Evolutionary conservation across 345 rosid species (phyloP).

Genomic region (Populus euphratica): DNA sequence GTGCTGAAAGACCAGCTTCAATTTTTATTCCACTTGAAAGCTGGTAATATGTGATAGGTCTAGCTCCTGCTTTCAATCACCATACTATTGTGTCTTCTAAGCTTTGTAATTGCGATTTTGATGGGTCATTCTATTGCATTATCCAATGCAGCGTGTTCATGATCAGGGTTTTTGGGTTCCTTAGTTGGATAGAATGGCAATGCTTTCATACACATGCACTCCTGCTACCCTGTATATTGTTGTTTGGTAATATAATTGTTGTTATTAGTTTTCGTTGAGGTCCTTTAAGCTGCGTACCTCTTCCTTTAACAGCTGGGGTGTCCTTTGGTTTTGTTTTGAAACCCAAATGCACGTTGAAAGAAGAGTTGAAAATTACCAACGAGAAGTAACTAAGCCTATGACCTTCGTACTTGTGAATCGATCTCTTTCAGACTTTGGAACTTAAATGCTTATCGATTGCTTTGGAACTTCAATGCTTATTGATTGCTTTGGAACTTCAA

Average conservation of each 20-base stretch:
- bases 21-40: constrained; percentile 8
- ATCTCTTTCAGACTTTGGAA: neutral
- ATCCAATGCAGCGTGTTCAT: neutral
- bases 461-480: too few species aligned
- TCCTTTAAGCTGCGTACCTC: neutral
- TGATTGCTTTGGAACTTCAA: too few species aligned
- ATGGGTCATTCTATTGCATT: neutral
- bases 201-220: neutral
- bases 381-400: neutral
- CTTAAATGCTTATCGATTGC: neutral
- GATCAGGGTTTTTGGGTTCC: neutral
- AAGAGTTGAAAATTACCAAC: neutral
- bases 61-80: neutral
- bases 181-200: neutral
- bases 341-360: neutral
- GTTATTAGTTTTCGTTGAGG: neutral
- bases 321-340: neutral
- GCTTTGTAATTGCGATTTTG: neutral
- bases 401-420: neutral
- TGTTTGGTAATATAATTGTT: neutral
- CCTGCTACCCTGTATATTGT: neutral
- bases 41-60: neutral
- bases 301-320: neutral
- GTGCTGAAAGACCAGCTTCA: constrained; percentile 6
- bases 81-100: neutral